phyloP scores from a whole-genome alignment of 1,139 yeast species.

The Barnettozyma hawaiiensis region DNA sequence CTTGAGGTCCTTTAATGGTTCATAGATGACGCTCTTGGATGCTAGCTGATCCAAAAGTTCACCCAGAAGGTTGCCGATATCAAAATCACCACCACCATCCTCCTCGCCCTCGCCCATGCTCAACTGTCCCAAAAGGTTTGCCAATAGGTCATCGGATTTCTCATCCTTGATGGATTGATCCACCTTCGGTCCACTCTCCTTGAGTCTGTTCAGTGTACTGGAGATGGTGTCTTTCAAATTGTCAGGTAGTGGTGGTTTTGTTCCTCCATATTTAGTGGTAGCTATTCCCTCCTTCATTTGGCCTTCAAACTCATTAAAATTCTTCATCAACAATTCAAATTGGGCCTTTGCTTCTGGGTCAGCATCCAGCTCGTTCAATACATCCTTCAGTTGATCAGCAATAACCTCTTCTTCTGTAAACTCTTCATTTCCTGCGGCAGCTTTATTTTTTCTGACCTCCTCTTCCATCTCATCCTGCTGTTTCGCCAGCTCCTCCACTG shows the following conservation, averaged over 20 bases:
- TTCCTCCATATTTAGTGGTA: conserved; percentile 9
- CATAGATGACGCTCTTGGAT: conserved; percentile 81
- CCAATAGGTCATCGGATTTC: conserved; percentile 51
- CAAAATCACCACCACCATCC: conserved; percentile 40
- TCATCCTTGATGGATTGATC: conserved; percentile 54
- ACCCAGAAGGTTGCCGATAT: conserved; percentile 58
- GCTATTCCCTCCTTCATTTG: conserved; percentile 5
- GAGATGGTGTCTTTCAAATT: conserved; percentile 74
- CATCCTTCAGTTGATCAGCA: conserved; percentile 45
- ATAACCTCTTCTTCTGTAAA: conserved; percentile 9
- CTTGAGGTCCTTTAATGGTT: conserved; percentile 79
- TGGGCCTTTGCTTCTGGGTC: conserved; percentile 56
- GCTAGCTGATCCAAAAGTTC: conserved; percentile 82
- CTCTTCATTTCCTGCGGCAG: conserved; percentile 3
- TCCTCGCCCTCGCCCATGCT: conserved; percentile 35
- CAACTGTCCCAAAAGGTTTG: conserved; percentile 43
- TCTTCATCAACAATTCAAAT: conserved; percentile 47
- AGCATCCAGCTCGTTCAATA: conserved; percentile 51
- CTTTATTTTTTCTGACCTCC: conserved; percentile 2
- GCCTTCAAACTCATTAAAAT: conserved; percentile 32
- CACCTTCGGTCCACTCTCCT: conserved; percentile 60
- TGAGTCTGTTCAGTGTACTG: conserved; percentile 73
- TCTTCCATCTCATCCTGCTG: conserved; percentile 10
- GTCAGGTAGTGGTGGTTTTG: conserved; percentile 30
- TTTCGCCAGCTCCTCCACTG: conserved; percentile 25